Conservation (phyloP, 306 rosid species). For the apple (Malus domestica) region ASM211411v1 NC_041800.1:24416733-24417232, state of each 20-base stretch:
- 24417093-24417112: background rate
- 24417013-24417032: background rate
- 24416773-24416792: slow-evolving; percentile 3
- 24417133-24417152: too few relatives aligned
- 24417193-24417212: too few relatives aligned
- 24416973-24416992: background rate
- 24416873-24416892: background rate
- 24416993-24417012: background rate
- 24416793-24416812: background rate
- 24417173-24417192: too few relatives aligned
- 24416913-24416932: background rate
- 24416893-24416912: background rate
- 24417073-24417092: background rate
- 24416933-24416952: background rate
- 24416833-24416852: background rate
- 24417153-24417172: too few relatives aligned
- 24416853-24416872: background rate
- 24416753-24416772: background rate
- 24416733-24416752: background rate
- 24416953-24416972: background rate
- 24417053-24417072: background rate
- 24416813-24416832: background rate
- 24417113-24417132: too few relatives aligned
- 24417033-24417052: too few relatives aligned
- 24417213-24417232: too few relatives aligned